These are phyloP conservation scores for Trypanosoma brucei DNA, from an alignment of 208 protist genomes.

Conservation along the genomic window DNA sequence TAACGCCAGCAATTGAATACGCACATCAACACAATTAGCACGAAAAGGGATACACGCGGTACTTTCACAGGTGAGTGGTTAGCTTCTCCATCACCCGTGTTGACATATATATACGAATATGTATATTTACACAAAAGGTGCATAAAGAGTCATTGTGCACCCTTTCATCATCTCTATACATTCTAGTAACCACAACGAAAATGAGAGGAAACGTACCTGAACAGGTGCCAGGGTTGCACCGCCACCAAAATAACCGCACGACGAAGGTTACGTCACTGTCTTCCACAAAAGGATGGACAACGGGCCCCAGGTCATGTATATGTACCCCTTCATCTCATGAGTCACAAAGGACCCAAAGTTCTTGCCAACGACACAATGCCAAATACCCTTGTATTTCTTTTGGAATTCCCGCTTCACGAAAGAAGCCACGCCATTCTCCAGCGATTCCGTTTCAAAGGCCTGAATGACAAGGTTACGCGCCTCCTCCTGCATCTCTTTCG, in stretches of 20 bases:
- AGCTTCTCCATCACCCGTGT: no score
- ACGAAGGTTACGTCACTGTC: conserved; percentile 52
- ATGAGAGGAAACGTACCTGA: neutral
- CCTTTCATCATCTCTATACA: conserved; percentile 1
- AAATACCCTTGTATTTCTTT: conserved; percentile 89
- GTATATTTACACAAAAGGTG: neutral
- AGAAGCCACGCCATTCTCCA: conserved; percentile 78
- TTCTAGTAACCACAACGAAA: neutral
- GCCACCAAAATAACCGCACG: neutral
- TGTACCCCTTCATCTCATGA: conserved; percentile 99
- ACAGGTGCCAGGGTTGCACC: neutral
- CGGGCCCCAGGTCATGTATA: conserved; percentile 99
- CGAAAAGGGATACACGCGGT: no score
- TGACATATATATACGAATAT: no score
- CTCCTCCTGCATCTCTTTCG: conserved; percentile 86
- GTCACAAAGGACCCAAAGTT: conserved; percentile 99
- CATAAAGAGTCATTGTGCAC: neutral
- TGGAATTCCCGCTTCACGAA: conserved; percentile 85
- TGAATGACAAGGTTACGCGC: conserved; percentile 64
- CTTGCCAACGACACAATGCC: conserved; percentile 99
- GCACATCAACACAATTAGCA: neutral
- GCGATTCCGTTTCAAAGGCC: conserved; percentile 72
- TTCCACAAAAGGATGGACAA: conserved; percentile 98
- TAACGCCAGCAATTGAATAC: neutral
- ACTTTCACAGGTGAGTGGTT: no score